Conservation (phyloP, 768 basidiomycete species). For the Polyporus arcularius region DNA sequence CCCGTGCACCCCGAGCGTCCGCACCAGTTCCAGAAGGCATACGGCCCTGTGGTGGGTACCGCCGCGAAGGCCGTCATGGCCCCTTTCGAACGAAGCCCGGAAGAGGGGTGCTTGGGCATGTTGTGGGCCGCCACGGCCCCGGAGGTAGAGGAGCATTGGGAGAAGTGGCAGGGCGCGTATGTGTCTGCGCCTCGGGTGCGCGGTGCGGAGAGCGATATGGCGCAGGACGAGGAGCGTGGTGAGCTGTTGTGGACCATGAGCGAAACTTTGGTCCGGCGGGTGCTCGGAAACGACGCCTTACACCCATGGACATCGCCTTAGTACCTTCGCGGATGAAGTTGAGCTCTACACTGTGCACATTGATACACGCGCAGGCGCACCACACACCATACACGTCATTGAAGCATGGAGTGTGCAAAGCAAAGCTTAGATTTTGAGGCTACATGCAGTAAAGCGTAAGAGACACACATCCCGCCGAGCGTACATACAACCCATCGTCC, state of each 20-base stretch:
- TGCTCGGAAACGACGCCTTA: slow-evolving; percentile 27
- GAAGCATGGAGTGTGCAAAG: slow-evolving; percentile 13
- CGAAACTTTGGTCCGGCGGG: slow-evolving; percentile 29
- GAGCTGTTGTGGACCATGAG: slow-evolving; percentile 34
- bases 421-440: slow-evolving; percentile 26
- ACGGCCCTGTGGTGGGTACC: slow-evolving; percentile 25
- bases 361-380: neutral
- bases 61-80: slow-evolving; percentile 24
- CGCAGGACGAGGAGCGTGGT: slow-evolving; percentile 28
- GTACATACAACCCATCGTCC: slow-evolving; percentile 18
- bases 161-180: slow-evolving; percentile 28
- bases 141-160: slow-evolving; percentile 24
- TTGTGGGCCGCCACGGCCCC: slow-evolving; percentile 35
- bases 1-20: slow-evolving; percentile 30
- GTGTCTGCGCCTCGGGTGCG: slow-evolving; percentile 27
- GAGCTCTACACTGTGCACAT: neutral
- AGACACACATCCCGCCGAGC: slow-evolving; percentile 20
- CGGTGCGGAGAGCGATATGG: slow-evolving; percentile 25
- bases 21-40: slow-evolving; percentile 30
- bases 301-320: slow-evolving; percentile 20
- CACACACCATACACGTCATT: neutral
- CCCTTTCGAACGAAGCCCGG: slow-evolving; percentile 32
- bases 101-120: slow-evolving; percentile 29
- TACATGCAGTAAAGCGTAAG: slow-evolving; percentile 23
- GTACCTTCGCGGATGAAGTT: neutral